Evolutionary conservation across 345 rosid genomes (phyloP), one percentile per base, ranked within the genome.

Genomic region (Linum trigynum): DNA sequence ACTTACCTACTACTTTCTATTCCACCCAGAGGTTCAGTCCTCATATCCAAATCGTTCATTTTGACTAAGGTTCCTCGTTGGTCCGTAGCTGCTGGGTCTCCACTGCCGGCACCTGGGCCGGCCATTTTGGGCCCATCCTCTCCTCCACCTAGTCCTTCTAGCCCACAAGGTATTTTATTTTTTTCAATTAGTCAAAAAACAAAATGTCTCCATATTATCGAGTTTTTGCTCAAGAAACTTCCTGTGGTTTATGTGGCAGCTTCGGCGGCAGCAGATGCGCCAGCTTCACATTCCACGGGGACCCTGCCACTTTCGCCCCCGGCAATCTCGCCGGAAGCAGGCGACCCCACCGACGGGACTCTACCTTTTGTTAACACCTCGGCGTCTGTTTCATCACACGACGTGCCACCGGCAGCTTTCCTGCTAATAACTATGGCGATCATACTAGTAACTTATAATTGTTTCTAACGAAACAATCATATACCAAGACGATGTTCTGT

Each of bases 81-180:
- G 53, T 67, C 75, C 75, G 77, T 83, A 87, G 98, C 89, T 56
- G 65, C 98, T 42, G 95, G 91, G 35, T 39, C 84, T 41, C 98
- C 96, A 68, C 79, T 92, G 10, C 96, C 96, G 42, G 84, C 95
- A 65, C 96, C 95, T 81, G 79, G 81, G 62, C 85, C 89, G 57
- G 39, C 84, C 39, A 85, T 72, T 67, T 78, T 89, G 53, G 81
- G 91, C n/a, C 36, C 79, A 32, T 74, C 80, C 42, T 65, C 67
- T 23, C 69, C 86, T 65, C 75, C 89, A 57, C 53, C 69, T 23
- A 69, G 86, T 65, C 77, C 89, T 60, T 51, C 81, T 10, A 79
- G 83, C 67, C 85, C 90, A 57, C 72, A 56, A 76, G 86, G 97
- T 90, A 69, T 62, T 39, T 45, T 59, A 17, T 39, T 16, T 38